Percentiles rank a stretch among this genome's conserved stretches.
Conservation (phyloP, 345 rosid genomes). For the Nephelium lappaceum region DNA sequence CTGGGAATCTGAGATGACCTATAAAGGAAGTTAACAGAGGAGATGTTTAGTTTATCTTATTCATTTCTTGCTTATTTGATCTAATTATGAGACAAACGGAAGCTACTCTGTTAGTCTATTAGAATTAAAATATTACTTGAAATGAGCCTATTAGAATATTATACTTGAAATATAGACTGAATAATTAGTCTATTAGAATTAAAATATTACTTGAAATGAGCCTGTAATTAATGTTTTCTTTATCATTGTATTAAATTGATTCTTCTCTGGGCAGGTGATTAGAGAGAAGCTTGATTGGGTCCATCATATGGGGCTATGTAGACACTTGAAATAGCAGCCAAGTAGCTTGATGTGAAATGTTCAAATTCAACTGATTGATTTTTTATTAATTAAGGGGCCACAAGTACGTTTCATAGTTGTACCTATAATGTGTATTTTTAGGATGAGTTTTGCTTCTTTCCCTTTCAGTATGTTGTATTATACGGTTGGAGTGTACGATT, state of each 20-base stretch:
- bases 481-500: too few relatives aligned
- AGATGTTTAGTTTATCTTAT: not conserved
- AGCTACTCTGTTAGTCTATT: not conserved
- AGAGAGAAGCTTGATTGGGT: too few relatives aligned
- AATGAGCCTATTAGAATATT: constrained; percentile 6
- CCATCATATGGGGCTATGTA: too few relatives aligned
- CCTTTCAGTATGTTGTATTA: too few relatives aligned
- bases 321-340: too few relatives aligned
- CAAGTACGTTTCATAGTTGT: too few relatives aligned
- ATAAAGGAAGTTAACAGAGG: constrained; percentile 5
- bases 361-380: too few relatives aligned
- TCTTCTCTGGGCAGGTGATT: too few relatives aligned
- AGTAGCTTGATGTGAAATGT: too few relatives aligned
- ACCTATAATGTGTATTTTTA: not conserved
- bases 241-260: too few relatives aligned
- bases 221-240: not conserved
- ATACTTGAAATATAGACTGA: too few relatives aligned
- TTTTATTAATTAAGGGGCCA: too few relatives aligned
- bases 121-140: constrained; percentile 1
- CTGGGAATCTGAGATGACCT: constrained; percentile 13
- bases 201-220: constrained; percentile 4
- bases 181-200: not conserved
- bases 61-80: not conserved
- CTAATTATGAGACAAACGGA: constrained; percentile 10
- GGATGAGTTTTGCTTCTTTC: not conserved